Percentiles rank a stretch among this genome's conserved stretches.
phyloP scores from a whole-genome alignment of 2,329 filamentous ascomycete genomes.

The Colletotrichum ledebouriae region DNA sequence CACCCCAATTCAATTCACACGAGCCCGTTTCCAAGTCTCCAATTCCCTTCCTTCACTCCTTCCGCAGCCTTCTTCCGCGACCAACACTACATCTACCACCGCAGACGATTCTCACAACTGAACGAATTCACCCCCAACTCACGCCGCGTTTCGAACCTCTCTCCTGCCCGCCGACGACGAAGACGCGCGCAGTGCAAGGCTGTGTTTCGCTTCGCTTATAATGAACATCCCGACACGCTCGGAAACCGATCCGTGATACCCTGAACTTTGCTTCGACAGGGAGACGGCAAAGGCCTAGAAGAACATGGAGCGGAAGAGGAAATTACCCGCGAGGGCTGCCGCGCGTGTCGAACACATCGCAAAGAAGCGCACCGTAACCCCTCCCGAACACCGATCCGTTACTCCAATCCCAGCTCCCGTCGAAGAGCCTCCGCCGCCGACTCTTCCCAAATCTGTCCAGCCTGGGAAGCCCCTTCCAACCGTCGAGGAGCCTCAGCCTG shows the following conservation, averaged over 20 bases:
- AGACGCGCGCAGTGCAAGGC: constrained; percentile 36
- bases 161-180: constrained; percentile 3
- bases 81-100: neutral
- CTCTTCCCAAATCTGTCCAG: constrained; percentile 73
- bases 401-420: constrained; percentile 59
- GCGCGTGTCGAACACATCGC: constrained; percentile 70
- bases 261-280: constrained; percentile 30
- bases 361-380: constrained; percentile 71
- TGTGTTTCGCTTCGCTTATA: constrained; percentile 34
- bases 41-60: constrained; percentile 35
- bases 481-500: constrained; percentile 74
- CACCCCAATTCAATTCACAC: constrained; percentile 38
- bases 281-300: constrained; percentile 25
- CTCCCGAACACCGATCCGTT: constrained; percentile 63
- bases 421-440: constrained; percentile 54
- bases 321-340: constrained; percentile 72
- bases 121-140: neutral
- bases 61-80: constrained; percentile 11
- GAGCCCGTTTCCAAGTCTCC: constrained; percentile 35
- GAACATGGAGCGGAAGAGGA: constrained; percentile 75
- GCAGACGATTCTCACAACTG: neutral
- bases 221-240: constrained; percentile 40
- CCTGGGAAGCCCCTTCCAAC: constrained; percentile 79
- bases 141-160: neutral
- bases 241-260: constrained; percentile 35